Evolutionary conservation across 257 asterid species (phyloP), one percentile per base, ranked within the genome.

Genomic region (Primulina huaijiensis): DNA sequence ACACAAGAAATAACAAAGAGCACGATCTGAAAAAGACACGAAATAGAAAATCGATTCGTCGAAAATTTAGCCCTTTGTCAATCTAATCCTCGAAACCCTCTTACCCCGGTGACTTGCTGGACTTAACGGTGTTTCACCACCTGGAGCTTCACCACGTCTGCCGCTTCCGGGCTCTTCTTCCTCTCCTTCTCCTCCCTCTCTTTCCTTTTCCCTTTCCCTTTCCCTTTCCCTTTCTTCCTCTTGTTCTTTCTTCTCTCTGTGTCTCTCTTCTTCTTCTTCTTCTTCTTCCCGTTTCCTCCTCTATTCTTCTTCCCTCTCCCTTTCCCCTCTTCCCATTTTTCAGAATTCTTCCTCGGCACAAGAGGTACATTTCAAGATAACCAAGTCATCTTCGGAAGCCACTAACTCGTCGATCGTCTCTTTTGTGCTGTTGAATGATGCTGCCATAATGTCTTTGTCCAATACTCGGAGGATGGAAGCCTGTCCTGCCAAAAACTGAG

Each of bases 321-420:
- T 14, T 6, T 19, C 71, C 10, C 25, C 70, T 8, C 67, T 75
- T 29, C 67, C 63, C 46, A 87, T 46, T 17, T 76, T 59, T 75
- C 81, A 82, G 33, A 76, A 65, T 29, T 90, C 97, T 77, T 86
- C 92, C 79, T 90, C 98, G 0, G 98, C 98, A 60, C 98, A 92
- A 5, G 95, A 87, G 0, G 76, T 31, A 29, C 97, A 92, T 8
- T 78, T 82, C 78, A 84, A 75, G 27, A 92, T 88, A 19, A 88
- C 84, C 0, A 89, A 82, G 0, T 86, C 88, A 3, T 70, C 52
- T 16, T 84, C 86, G 0, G 76, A 61, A 34, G 66, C 75, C 75
- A 82, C 62, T 17, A 92, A 74, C 78, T 27, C 78, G 72, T 83
- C 87, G 58, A 82, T 9, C 0, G 92, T 88, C 9, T 77, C 35